Evolutionary conservation across 768 basidiomycete genomes (phyloP).

Genomic region (Sutorius australiensis): DNA sequence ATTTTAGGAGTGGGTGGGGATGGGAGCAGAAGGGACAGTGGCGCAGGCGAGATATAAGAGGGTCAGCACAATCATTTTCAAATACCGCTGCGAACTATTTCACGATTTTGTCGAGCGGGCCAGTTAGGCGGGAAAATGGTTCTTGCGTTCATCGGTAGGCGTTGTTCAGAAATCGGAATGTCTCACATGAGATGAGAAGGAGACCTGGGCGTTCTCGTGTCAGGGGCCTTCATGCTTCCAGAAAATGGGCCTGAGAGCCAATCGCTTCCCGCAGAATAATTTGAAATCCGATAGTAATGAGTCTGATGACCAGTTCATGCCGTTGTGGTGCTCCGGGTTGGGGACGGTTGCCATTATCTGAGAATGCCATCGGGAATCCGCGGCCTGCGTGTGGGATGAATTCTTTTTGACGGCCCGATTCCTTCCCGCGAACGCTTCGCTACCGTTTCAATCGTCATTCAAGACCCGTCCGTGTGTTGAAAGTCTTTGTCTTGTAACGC

Average conservation of each 20-base stretch:
- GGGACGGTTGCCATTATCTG: no score
- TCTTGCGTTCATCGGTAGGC: not conserved
- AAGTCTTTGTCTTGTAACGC: not conserved
- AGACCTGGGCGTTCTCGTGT: not conserved
- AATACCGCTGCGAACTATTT: slow-evolving; percentile 21
- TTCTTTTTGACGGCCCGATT: slow-evolving; percentile 10
- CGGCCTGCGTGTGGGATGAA: not conserved
- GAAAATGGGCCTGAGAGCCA: not conserved
- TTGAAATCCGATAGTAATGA: not conserved
- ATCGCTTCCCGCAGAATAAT: not conserved
- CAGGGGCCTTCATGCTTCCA: not conserved
- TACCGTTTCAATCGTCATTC: not conserved
- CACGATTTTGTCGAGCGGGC: slow-evolving; percentile 10
- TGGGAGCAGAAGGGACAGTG: not conserved
- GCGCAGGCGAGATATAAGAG: slow-evolving; percentile 10
- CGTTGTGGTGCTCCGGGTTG: not conserved
- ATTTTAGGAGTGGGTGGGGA: slow-evolving; percentile 35
- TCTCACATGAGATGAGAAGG: slow-evolving; percentile 7
- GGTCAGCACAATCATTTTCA: slow-evolving; percentile 17
- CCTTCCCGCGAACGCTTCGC: slow-evolving; percentile 17
- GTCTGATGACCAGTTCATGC: not conserved
- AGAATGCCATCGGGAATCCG: not conserved
- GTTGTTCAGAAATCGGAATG: slow-evolving; percentile 6
- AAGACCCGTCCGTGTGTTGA: not conserved
- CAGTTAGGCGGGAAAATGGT: slow-evolving; percentile 8